Percentiles rank a stretch among this genome's conserved stretches.
These are phyloP conservation scores for Sporopachydermia lactativora DNA, from an alignment of 805 yeast species.

Conservation along the genomic window DNA sequence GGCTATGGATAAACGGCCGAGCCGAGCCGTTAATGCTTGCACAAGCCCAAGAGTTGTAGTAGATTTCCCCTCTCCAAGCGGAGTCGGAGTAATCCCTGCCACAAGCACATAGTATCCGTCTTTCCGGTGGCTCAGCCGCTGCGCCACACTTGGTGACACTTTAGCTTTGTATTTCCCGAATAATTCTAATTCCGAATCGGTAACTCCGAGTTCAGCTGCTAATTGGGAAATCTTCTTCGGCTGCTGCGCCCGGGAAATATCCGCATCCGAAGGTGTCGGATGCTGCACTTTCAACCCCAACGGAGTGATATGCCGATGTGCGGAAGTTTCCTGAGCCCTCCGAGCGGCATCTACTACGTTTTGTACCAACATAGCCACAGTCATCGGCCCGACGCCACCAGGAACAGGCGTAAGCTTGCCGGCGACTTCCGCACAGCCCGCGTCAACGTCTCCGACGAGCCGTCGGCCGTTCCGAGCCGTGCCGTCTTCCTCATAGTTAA, in stretches of 20 bases:
- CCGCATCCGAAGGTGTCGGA: slow-evolving; percentile 76
- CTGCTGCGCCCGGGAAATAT: slow-evolving; percentile 59
- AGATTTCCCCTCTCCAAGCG: slow-evolving; percentile 76
- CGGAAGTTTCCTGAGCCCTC: slow-evolving; percentile 19
- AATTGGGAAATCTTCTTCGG: slow-evolving; percentile 59
- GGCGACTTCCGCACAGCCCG: slow-evolving; percentile 36
- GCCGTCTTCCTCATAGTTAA: slow-evolving; percentile 56
- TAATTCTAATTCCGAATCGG: slow-evolving; percentile 55
- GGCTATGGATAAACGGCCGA: slow-evolving; percentile 56
- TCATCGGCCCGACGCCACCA: slow-evolving; percentile 90
- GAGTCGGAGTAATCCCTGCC: slow-evolving; percentile 79
- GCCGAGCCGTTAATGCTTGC: slow-evolving; percentile 68
- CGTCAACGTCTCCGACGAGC: slow-evolving; percentile 71
- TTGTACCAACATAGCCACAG: slow-evolving; percentile 68
- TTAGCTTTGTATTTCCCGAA: slow-evolving; percentile 70
- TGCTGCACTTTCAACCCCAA: slow-evolving; percentile 37
- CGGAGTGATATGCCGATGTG: slow-evolving; percentile 27
- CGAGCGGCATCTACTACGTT: slow-evolving; percentile 62
- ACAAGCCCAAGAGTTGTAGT: slow-evolving; percentile 76
- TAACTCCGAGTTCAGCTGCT: slow-evolving; percentile 55
- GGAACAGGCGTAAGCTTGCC: slow-evolving; percentile 75
- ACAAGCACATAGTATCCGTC: slow-evolving; percentile 66
- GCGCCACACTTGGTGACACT: slow-evolving; percentile 47
- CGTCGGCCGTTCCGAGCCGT: slow-evolving; percentile 54
- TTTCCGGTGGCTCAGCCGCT: slow-evolving; percentile 41